phyloP scores from a whole-genome alignment of 805 yeast species.

The Yarrowia sp. region DNA sequence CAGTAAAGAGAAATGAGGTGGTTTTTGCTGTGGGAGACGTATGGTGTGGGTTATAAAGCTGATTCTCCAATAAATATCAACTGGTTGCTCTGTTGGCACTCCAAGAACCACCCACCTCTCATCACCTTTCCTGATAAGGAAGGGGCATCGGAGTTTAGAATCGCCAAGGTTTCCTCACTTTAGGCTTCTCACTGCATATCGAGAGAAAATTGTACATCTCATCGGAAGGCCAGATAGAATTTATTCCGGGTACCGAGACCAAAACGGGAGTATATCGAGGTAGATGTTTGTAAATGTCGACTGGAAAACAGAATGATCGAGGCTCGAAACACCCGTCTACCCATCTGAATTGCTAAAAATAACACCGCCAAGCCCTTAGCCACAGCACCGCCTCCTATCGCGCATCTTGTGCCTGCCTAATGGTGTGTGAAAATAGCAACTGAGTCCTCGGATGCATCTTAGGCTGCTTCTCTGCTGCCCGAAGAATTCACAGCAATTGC shows the following conservation, averaged over 20 bases:
- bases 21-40: too few relatives aligned
- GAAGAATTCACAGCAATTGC: background rate
- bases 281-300: too few relatives aligned
- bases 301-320: too few relatives aligned
- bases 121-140: background rate
- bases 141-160: conserved; percentile 1
- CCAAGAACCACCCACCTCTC: too few relatives aligned
- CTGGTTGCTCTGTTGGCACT: too few relatives aligned
- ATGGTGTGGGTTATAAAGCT: background rate
- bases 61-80: too few relatives aligned
- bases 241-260: background rate
- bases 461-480: background rate
- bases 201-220: background rate
- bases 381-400: too few relatives aligned
- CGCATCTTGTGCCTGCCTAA: background rate
- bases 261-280: too few relatives aligned
- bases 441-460: background rate
- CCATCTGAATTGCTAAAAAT: too few relatives aligned
- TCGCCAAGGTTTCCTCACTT: background rate
- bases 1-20: too few relatives aligned
- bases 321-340: too few relatives aligned
- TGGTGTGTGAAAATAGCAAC: background rate
- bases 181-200: background rate
- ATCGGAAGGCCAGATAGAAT: background rate
- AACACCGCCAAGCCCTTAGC: background rate